Evolutionary conservation across 2,329 filamentous ascomycete species (phyloP), one percentile per base, ranked within the genome.

Genomic region (Phyllosticta capitalensis): DNA sequence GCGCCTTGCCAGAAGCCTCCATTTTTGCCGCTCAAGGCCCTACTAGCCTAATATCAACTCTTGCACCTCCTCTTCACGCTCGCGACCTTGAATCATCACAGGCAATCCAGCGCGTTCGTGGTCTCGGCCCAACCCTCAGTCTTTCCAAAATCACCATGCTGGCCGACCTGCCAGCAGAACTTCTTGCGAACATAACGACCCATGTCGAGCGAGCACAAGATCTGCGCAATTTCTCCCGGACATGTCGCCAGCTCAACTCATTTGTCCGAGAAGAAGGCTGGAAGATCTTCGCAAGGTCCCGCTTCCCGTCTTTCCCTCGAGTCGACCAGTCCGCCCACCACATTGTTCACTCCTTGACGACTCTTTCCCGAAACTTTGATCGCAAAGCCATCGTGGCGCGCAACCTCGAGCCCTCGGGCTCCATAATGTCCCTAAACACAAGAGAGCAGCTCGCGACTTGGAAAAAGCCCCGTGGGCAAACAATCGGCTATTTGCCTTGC

Each of bases 401-500:
- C 57, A 80, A 80, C 64, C 69, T 84, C 19, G 73, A 78, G 49
- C 80, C 77, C 0, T 61, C 67, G 3, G 65, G 67, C 9, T 67
- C 70, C 67, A 66, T 59, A 26, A 54, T 55, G 28, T 59, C 53
- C 5, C 26, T 61, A 26, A 56, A 61, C 24, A 58, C 54, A 28
- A 51, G 60, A 33, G 20, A 59, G 24, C 53, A 24, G 24, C 22
- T 63, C 26, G 26, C 38, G 12, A n/a, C 59, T 59, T 59, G 76
- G 78, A 67, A 72, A 65, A 71, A 66, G 63, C 74, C 69, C 58
- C 75, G 66, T 62, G 75, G 76, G 1, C 78, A 76, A 72, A 85
- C 75, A 59, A 81, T 85, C 66, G 83, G 83, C 3, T 86, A 83
- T 64, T 78, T 78, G 22, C 83, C 84, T 19, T 75, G 76, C 50